Evolutionary conservation across 345 rosid species (phyloP).

Genomic region (Toxicodendron radicans): DNA sequence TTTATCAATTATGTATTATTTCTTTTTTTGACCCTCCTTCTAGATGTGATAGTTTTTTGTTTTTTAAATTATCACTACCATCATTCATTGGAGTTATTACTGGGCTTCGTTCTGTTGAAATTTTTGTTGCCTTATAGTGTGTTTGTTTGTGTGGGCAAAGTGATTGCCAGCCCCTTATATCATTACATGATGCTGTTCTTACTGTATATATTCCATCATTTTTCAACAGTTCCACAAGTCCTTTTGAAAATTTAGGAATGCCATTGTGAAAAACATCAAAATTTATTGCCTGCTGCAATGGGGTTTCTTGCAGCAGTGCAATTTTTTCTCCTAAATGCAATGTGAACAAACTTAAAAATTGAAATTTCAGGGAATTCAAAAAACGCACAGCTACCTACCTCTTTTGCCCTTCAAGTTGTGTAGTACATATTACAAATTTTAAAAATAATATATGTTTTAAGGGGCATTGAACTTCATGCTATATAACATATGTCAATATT

Average conservation of each 20-base stretch:
- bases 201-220: background rate
- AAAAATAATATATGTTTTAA: background rate
- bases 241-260: background rate
- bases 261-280: background rate
- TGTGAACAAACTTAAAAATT: background rate
- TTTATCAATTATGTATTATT: constrained; percentile 11
- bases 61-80: constrained; percentile 1
- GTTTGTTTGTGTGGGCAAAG: background rate
- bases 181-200: constrained; percentile 1
- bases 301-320: background rate
- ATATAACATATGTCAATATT: constrained; percentile 14
- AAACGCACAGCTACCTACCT: background rate
- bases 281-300: background rate
- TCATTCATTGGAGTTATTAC: constrained; percentile 6
- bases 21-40: background rate
- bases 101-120: constrained; percentile 4
- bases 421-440: background rate
- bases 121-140: background rate
- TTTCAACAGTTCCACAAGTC: background rate
- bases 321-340: background rate
- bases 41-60: background rate
- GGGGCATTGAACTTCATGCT: constrained; percentile 9
- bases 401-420: background rate
- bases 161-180: background rate
- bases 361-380: background rate